phyloP scores from a whole-genome alignment of 495 filamentous ascomycete species.

The Hapsidospora chrysogenum region DNA sequence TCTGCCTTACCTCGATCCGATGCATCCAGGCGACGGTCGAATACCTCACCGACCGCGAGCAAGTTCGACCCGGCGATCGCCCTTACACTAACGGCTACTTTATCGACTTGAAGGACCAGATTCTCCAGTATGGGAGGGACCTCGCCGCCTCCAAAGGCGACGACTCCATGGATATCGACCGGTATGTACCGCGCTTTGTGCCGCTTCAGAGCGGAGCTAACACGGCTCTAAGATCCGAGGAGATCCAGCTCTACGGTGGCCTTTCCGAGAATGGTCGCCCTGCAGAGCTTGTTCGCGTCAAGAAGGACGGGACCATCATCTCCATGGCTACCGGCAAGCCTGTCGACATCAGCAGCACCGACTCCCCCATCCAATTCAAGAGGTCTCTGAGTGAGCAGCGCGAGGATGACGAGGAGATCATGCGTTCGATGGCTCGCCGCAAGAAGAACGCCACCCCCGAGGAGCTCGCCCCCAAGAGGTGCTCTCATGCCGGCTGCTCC shows the following conservation, averaged over 20 bases:
- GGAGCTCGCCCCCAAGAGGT: constrained; percentile 55
- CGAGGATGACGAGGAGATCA: constrained; percentile 55
- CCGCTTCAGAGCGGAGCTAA: not conserved
- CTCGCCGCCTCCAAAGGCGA: constrained; percentile 31
- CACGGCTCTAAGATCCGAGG: constrained; percentile 25
- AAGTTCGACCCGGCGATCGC: constrained; percentile 60
- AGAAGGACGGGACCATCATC: constrained; percentile 59
- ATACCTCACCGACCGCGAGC: constrained; percentile 63
- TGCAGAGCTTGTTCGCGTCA: constrained; percentile 58
- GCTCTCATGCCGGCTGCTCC: constrained; percentile 49
- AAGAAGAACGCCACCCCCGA: constrained; percentile 63
- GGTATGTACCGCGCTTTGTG: constrained; percentile 19
- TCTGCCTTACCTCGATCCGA: constrained; percentile 74
- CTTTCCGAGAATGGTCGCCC: constrained; percentile 60
- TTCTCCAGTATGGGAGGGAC: constrained; percentile 50
- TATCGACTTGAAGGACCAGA: constrained; percentile 80
- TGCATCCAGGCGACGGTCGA: constrained; percentile 72
- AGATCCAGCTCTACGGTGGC: constrained; percentile 59
- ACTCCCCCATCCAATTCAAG: constrained; percentile 35
- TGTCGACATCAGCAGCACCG: constrained; percentile 28
- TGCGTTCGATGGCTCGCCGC: constrained; percentile 76
- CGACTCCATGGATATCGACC: constrained; percentile 33
- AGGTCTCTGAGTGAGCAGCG: constrained; percentile 41
- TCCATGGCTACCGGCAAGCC: constrained; percentile 48
- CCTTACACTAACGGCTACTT: constrained; percentile 90